Conservation (phyloP, 2,329 filamentous ascomycete genomes). For the Pyrenochaeta sp. region DNA sequence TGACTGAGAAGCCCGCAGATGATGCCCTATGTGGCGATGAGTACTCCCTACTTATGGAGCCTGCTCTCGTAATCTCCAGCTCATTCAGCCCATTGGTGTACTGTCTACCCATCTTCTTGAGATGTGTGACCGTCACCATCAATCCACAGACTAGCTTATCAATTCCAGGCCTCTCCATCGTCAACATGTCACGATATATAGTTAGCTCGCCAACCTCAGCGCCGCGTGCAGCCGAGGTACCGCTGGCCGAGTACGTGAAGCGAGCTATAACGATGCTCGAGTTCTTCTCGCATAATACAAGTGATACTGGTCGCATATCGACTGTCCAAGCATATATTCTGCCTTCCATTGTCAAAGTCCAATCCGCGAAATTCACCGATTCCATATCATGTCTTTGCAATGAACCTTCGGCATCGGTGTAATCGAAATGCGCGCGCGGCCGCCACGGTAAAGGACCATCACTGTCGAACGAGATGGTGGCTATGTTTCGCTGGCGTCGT, state of each 20-base stretch:
- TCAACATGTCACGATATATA: constrained; percentile 35
- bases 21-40: constrained; percentile 16
- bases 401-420: constrained; percentile 16
- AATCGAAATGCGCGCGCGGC: constrained; percentile 38
- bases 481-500: constrained; percentile 31
- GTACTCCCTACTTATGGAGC: constrained; percentile 18
- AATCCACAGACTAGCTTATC: constrained; percentile 39
- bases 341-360: constrained; percentile 25
- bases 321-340: constrained; percentile 37
- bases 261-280: constrained; percentile 35
- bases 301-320: constrained; percentile 29
- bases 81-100: constrained; percentile 25
- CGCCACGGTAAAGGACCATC: constrained; percentile 44
- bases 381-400: constrained; percentile 35
- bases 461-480: constrained; percentile 36
- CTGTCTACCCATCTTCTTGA: constrained; percentile 39
- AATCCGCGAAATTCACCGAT: constrained; percentile 42
- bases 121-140: constrained; percentile 35
- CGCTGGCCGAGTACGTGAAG: constrained; percentile 40
- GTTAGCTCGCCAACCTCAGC: constrained; percentile 39
- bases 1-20: constrained; percentile 16
- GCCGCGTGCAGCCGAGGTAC: constrained; percentile 35
- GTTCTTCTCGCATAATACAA: constrained; percentile 29
- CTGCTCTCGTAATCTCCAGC: constrained; percentile 8
- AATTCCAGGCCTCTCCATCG: constrained; percentile 28